Base-by-base conservation (phyloP, 805 yeast genomes). In the Cyberlindnera mississippiensis region DNA sequence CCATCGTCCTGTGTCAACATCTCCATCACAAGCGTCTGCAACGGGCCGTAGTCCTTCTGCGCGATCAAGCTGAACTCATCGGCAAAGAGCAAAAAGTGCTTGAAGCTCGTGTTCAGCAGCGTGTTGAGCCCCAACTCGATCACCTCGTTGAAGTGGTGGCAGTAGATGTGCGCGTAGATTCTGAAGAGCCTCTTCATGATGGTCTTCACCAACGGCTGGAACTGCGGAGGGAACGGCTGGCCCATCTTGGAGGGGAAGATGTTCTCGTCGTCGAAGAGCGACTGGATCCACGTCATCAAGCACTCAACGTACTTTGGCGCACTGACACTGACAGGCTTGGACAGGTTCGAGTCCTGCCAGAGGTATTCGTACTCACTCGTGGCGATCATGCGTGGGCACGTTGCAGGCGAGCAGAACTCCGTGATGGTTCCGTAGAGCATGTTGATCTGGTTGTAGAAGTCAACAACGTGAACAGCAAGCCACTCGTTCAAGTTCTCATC, bases 381-480 rank as follows among this genome's bases (percentile, higher is more conserved):
- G 16, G 99, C 99, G 43, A 86, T 90, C 99, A 93, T 93, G 44
- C 93, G 70, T 2, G 99, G 98, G 61, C 99, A 93, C 3, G 95
- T 76, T n/a, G 69, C 63, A 3, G 98, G 97, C 0, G 97, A 88
- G 62, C 99, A 93, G 58, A 93, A 90, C 65, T 89, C 96, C 1
- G 98, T 91, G 50, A 93, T 85, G 4, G 97, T 80, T 9, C 97
- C 96, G 55, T 93, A 91, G 7, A 91, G 69, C 99, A 91, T 93
- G 64, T 91, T 91, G 51, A 91, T 82, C 61, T 91, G 99, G 61
- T 90, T 90, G 67, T 86, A 91, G 60, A 91, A 93, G 63, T 91
- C 98, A 14, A 90, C 97, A n/a, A 91, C 93, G 61, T 91, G 96
- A 11, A 90, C 95, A 0, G 99, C 98, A 42, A 91, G 66, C 99